phyloP scores from a whole-genome alignment of 257 asterid genomes.

The Craterostigma plantagineum region DNA sequence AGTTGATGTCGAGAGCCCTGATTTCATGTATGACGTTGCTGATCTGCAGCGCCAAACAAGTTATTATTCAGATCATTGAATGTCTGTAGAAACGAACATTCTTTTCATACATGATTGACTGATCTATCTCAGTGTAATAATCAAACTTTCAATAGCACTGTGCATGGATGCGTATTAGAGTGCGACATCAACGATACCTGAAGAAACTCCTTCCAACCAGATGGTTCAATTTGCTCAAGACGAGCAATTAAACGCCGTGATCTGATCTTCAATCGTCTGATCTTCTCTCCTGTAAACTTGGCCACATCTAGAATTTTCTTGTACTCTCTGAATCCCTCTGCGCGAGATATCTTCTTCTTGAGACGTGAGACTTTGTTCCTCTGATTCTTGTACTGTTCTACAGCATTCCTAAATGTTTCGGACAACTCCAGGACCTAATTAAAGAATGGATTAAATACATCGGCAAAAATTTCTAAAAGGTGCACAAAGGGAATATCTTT shows the following conservation, averaged over 20 bases:
- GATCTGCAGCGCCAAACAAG: conserved; percentile 35
- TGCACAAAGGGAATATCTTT: not conserved
- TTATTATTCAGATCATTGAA: too few relatives aligned
- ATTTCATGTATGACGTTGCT: conserved; percentile 89
- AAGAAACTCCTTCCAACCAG: conserved; percentile 98
- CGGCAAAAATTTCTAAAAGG: not conserved
- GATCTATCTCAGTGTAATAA: not conserved
- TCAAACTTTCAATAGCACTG: conserved; percentile 1
- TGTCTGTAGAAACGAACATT: not conserved
- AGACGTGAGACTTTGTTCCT: conserved; percentile 69
- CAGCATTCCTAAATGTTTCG: conserved; percentile 53
- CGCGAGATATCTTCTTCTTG: conserved; percentile 70
- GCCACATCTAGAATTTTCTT: conserved; percentile 65
- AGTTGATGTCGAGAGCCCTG: conserved; percentile 90
- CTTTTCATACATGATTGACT: not conserved
- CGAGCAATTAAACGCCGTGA: conserved; percentile 62
- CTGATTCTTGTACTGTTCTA: conserved; percentile 77
- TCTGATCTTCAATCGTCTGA: conserved; percentile 65
- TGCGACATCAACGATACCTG: conserved; percentile 30
- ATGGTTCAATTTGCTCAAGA: conserved; percentile 89
- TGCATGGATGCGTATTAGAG: not conserved
- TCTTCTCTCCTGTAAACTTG: conserved; percentile 75
- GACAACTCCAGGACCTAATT: conserved; percentile 45
- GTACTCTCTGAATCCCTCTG: conserved; percentile 82
- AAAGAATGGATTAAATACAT: conserved; percentile 2